phyloP scores from a whole-genome alignment of 2,329 filamentous ascomycete genomes.

The Talaromyces sp. region DNA sequence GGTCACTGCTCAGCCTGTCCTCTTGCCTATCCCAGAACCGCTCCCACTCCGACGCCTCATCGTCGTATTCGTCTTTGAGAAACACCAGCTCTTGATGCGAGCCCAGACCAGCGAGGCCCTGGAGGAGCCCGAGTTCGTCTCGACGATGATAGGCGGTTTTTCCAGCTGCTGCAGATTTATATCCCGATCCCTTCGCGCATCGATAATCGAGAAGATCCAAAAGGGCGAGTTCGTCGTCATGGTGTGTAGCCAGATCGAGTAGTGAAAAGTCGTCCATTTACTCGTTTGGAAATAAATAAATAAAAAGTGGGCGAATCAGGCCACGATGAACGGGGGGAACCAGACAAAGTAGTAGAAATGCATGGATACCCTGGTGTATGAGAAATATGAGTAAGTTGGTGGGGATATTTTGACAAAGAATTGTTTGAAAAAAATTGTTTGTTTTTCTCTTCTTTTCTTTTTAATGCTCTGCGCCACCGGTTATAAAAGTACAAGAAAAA shows the following conservation, averaged over 20 bases:
- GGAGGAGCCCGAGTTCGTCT: background rate
- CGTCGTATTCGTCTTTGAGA: background rate
- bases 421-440: no score
- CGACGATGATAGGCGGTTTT: constrained; percentile 5
- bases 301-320: background rate
- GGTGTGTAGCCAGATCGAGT: background rate
- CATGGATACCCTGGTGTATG: background rate
- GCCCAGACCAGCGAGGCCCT: background rate
- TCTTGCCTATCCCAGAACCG: constrained; percentile 8
- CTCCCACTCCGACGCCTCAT: background rate
- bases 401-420: no score
- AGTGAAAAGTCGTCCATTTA: background rate
- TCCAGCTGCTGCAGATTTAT: background rate
- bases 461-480: no score
- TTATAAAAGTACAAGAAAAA: no score
- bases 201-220: constrained; percentile 14
- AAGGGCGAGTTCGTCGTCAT: background rate
- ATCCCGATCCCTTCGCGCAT: constrained; percentile 3
- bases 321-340: constrained; percentile 12
- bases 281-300: no score
- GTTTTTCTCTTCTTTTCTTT: no score
- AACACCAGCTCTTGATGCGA: background rate
- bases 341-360: constrained; percentile 13
- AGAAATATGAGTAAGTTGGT: no score
- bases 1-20: background rate